Base-by-base conservation (phyloP, 176 grass and related monocot genomes). In the Ananas comosus region DNA sequence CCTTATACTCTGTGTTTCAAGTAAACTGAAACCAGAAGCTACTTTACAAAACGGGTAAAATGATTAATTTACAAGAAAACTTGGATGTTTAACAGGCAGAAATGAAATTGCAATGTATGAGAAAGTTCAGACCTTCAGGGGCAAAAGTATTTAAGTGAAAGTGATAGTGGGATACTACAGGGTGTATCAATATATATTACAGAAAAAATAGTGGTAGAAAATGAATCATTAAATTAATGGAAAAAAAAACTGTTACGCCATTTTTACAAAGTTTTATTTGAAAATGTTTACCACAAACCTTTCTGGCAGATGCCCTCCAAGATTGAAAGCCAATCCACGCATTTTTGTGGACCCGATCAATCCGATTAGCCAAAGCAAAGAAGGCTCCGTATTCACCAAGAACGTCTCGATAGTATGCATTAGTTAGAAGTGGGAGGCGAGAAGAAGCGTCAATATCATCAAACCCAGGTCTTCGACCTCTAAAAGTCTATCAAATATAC, bases 361-460 rank as follows among this genome's bases (percentile, higher is more conserved):
- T 86, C 65, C 84, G 74, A 72, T 91, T 88, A 64, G 90, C 90
- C 17, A 99, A 75, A 74, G 90, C 87, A 70, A 94, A 99, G 71
- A 94, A 91, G 74, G 95, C 82, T 70, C 95, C 95, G 81, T 90
- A 99, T 83, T 99, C 95, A 70, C 84, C 89, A 61, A 99, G 90
- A 73, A 88, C 75, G 68, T 99, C 80, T 82, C 87, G 81, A 72
- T 99, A 99, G 67, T 99, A 93, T 66, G 51, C 70, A 79, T 86
- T 79, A 58, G 81, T 84, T 59, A 99, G 82, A 56, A 99, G 81
- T 48, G 95, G 85, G 74, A 99, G 78, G 53, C 80, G 90, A 70
- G 95, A 94, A 63, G 95, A 99, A 69, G 90, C 95, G 72, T 99
- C 95, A 73, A 99, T 94, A 71, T 99, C 95, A 80, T 99, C 95